Conservation (phyloP, 768 basidiomycete genomes). For the Lactarius psammicola region DNA sequence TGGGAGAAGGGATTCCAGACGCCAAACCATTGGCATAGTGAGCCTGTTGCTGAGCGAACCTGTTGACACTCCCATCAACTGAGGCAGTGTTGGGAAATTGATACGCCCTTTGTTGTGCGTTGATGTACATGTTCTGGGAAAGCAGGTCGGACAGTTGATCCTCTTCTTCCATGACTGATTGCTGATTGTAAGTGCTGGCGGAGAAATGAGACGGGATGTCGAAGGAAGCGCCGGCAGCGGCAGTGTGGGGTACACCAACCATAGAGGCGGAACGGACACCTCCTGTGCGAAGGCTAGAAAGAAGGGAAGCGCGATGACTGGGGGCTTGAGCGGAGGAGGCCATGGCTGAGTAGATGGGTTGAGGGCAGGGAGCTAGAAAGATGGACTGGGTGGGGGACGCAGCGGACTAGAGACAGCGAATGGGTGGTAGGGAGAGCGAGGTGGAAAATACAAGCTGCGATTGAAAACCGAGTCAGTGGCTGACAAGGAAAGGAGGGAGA, state of each 20-base stretch:
- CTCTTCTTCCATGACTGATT: conserved; percentile 52
- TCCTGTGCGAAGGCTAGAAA: conserved; percentile 85
- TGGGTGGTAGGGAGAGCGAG: conserved; percentile 25
- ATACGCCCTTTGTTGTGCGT: conserved; percentile 39
- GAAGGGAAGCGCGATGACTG: conserved; percentile 75
- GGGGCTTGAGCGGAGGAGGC: conserved; percentile 43
- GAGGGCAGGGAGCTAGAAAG: conserved; percentile 25
- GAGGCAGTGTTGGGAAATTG: conserved; percentile 66
- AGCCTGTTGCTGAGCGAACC: conserved; percentile 63
- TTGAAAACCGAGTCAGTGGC: conserved; percentile 17
- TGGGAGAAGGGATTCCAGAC: conserved; percentile 50
- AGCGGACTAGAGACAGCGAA: conserved; percentile 29
- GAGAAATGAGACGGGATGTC: conserved; percentile 54
- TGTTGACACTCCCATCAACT: conserved; percentile 64
- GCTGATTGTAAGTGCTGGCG: conserved; percentile 43
- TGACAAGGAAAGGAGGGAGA: conserved; percentile 7
- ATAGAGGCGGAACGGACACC: conserved; percentile 73
- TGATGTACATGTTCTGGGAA: conserved; percentile 52
- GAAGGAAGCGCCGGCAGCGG: conserved; percentile 62
- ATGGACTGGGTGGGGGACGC: conserved; percentile 26
- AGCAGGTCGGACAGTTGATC: conserved; percentile 62
- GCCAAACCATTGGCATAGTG: conserved; percentile 46
- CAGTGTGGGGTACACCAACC: conserved; percentile 59
- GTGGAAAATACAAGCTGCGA: conserved; percentile 38
- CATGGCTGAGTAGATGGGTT: conserved; percentile 37